Evolutionary conservation across 345 rosid genomes (phyloP), one percentile per base, ranked within the genome.

Genomic region (Salix purpurea): DNA sequence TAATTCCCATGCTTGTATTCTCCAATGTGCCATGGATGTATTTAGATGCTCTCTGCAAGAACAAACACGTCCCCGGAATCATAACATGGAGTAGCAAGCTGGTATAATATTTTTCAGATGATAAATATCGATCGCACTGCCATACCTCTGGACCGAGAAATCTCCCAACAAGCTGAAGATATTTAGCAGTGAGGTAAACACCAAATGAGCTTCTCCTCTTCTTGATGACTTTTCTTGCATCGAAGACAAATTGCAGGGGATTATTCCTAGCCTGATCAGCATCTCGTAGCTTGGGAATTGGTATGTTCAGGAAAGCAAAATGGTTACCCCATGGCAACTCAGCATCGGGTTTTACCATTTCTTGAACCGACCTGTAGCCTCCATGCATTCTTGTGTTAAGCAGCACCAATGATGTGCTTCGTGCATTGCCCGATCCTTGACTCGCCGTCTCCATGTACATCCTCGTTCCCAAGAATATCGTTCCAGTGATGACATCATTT

Each of bases 401-500:
- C 74, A 84, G 16, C 65, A 87, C 89, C 32, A 89, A 16, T 19
- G 90, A 88, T 4, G 89, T 78, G 1, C 84, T 65, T 3, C 76
- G 13, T 48, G 72, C 79, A 18, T 76, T 72, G 10, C 75, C 65
- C 4, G 78, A 76, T 37, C 80, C 77, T 13, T 68, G 23, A 18
- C 75, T 69, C 36, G 68, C 71, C 24, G 40, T 69, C 81, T 80
- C 80, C 89, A 87, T 87, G 85, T 87, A 89, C n/a, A 84, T 28
- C 70, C 87, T 83, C 46, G 81, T 75, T 23, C 88, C 90, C 3
- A 84, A 36, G 84, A 87, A 85, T 54, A 89, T 83, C 36, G 66
- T 69, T 21, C 92, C 92, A 1, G 81, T 36, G 3, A 89, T 81
- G 32, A 86, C 85, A 74, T 89, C 92, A 52, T 88, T 88, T 73